Evolutionary conservation across 2,329 filamentous ascomycete genomes (phyloP).

Genomic region (Conoideocrella luteorostrata): DNA sequence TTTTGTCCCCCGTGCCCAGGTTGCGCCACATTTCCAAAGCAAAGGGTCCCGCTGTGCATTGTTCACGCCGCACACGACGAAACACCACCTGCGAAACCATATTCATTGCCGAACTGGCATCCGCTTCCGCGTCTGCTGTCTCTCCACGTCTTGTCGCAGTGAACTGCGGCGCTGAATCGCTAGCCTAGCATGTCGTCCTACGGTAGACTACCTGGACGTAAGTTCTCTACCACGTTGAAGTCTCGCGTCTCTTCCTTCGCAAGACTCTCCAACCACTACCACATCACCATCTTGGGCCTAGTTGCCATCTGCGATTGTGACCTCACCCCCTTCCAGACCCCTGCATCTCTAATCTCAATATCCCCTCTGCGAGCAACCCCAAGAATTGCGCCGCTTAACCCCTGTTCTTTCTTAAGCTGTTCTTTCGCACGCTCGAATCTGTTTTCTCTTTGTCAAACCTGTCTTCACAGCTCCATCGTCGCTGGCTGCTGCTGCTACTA

Average conservation of each 20-base stretch:
- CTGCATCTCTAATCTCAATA: neutral
- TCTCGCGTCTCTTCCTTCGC: neutral
- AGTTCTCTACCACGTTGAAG: neutral
- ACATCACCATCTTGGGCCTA: neutral
- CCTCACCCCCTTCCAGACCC: neutral
- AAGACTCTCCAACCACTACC: neutral
- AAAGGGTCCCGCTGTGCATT: no score
- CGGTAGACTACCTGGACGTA: conserved; percentile 1
- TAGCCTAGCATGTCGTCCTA: conserved; percentile 5
- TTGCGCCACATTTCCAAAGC: no score
- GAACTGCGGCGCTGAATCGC: neutral
- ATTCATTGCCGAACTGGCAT: neutral
- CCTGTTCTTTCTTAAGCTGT: neutral
- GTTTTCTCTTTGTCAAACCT: no score
- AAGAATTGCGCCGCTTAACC: neutral
- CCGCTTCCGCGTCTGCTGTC: neutral
- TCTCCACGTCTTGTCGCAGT: neutral
- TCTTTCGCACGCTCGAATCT: neutral
- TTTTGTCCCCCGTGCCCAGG: no score
- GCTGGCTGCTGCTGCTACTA: no score
- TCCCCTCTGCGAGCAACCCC: neutral
- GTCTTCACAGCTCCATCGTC: neutral
- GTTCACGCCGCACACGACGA: no score
- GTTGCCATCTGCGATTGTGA: neutral
- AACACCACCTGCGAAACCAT: neutral